phyloP scores from a whole-genome alignment of 345 rosid genomes.

The Raphanus raphanistrum region DNA sequence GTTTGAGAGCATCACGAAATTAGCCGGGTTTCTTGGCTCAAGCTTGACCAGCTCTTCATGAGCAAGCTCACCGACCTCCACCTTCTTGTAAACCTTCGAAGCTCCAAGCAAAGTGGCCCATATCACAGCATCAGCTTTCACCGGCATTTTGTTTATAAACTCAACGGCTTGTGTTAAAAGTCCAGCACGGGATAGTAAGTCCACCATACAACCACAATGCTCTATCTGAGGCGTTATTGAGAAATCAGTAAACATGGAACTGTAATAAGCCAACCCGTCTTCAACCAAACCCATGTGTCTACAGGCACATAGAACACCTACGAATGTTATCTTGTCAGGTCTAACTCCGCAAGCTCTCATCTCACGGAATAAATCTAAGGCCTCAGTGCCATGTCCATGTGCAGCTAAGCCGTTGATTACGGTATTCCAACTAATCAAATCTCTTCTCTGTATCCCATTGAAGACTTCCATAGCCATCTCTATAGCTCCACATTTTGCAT shows the following conservation, averaged over 20 bases:
- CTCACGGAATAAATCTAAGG: constrained; percentile 57
- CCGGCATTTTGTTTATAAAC: constrained; percentile 63
- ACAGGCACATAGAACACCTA: constrained; percentile 70
- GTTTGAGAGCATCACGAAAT: constrained; percentile 74
- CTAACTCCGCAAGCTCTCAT: constrained; percentile 54
- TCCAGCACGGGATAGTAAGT: constrained; percentile 77
- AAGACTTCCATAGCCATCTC: constrained; percentile 62
- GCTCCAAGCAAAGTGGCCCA: constrained; percentile 84
- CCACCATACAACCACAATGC: constrained; percentile 87
- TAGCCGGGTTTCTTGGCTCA: constrained; percentile 74
- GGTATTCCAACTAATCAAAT: constrained; percentile 84
- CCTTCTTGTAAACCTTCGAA: constrained; percentile 69
- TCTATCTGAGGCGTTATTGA: constrained; percentile 68
- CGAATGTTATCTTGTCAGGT: constrained; percentile 76
- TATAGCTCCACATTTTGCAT: constrained; percentile 74
- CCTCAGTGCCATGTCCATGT: constrained; percentile 68
- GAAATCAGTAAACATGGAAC: constrained; percentile 63
- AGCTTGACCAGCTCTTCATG: constrained; percentile 55
- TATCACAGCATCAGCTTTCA: constrained; percentile 73
- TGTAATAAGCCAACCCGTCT: constrained; percentile 66
- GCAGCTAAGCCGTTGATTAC: constrained; percentile 66
- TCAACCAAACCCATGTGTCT: constrained; percentile 73
- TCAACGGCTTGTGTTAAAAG: constrained; percentile 67
- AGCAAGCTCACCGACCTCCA: constrained; percentile 70
- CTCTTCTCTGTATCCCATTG: constrained; percentile 51